Percentiles rank a stretch among this genome's conserved stretches.
phyloP scores from a whole-genome alignment of 441 rosid species.

The Adansonia grandidieri region DNA sequence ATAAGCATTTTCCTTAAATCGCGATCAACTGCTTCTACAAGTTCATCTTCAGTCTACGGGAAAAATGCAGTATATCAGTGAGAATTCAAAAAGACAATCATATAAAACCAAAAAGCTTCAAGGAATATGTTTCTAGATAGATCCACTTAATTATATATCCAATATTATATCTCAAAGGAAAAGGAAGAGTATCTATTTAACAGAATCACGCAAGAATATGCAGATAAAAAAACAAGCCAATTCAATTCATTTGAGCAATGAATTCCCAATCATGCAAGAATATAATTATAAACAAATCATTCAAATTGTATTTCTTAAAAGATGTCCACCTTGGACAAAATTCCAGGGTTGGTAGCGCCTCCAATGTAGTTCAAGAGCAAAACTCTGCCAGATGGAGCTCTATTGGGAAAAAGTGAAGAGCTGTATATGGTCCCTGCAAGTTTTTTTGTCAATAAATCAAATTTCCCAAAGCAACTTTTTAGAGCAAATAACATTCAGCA shows the following conservation, averaged over 20 bases:
- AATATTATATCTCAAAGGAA: background rate
- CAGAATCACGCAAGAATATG: background rate
- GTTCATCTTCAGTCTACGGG: slow-evolving; percentile 60
- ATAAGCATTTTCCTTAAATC: slow-evolving; percentile 89
- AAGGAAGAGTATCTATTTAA: background rate
- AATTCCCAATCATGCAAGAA: slow-evolving; percentile 3
- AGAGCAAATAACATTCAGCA: slow-evolving; percentile 21
- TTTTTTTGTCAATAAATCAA: slow-evolving; percentile 13
- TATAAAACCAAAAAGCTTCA: slow-evolving; percentile 3
- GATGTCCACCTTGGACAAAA: slow-evolving; percentile 62
- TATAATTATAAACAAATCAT: background rate
- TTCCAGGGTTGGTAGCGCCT: slow-evolving; percentile 78
- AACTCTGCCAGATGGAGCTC: slow-evolving; percentile 77
- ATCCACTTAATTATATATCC: background rate
- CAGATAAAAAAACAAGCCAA: background rate
- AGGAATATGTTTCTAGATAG: background rate
- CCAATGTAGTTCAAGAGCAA: slow-evolving; percentile 84
- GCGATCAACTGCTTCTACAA: slow-evolving; percentile 80
- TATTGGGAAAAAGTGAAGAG: slow-evolving; percentile 83
- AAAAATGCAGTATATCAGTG: slow-evolving; percentile 11
- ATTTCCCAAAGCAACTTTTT: slow-evolving; percentile 5
- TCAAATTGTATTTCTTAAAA: background rate
- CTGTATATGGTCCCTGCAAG: slow-evolving; percentile 76
- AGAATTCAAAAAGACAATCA: slow-evolving; percentile 1
- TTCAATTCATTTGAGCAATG: background rate